These are phyloP conservation scores for Tricholoma flavovirens DNA, from an alignment of 768 basidiomycete species.

Conservation along the genomic window DNA sequence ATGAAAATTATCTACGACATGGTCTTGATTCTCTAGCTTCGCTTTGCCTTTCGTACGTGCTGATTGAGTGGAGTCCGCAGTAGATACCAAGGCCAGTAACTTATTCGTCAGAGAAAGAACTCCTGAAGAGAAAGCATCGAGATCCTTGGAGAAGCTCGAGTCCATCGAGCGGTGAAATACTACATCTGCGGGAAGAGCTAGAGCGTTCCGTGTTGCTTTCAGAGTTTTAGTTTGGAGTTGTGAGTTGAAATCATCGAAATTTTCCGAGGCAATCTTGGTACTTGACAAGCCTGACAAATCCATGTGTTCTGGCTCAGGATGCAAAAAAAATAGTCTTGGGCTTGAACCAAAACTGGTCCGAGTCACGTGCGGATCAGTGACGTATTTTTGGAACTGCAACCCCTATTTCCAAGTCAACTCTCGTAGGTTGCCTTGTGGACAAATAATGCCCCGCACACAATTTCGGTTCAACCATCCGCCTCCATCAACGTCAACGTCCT, in stretches of 20 bases:
- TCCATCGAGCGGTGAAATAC: conserved; percentile 89
- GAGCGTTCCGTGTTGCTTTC: conserved; percentile 56
- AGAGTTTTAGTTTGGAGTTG: conserved; percentile 57
- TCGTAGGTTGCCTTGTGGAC: background rate
- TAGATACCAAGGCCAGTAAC: conserved; percentile 49
- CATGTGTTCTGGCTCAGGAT: background rate
- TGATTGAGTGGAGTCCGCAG: conserved; percentile 29
- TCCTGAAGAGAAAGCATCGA: conserved; percentile 65
- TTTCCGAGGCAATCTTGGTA: conserved; percentile 9
- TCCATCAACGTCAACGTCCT: background rate
- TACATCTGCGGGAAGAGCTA: conserved; percentile 66
- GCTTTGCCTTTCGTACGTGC: conserved; percentile 45
- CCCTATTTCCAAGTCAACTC: background rate
- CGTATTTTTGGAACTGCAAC: background rate
- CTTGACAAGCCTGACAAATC: conserved; percentile 1
- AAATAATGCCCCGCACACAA: background rate
- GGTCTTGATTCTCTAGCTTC: conserved; percentile 62
- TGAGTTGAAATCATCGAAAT: conserved; percentile 51
- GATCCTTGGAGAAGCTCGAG: conserved; percentile 53
- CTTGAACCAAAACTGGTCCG: too few relatives aligned
- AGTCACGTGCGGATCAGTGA: background rate
- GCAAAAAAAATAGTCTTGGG: too few relatives aligned
- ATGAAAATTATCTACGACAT: conserved; percentile 80
- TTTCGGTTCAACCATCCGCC: background rate
- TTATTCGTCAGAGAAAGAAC: conserved; percentile 64